Percentiles rank a stretch among this genome's conserved stretches.
Evolutionary conservation across 192 early-diverging fungal species (phyloP).

Genomic region (Obelidium mucronatum): DNA sequence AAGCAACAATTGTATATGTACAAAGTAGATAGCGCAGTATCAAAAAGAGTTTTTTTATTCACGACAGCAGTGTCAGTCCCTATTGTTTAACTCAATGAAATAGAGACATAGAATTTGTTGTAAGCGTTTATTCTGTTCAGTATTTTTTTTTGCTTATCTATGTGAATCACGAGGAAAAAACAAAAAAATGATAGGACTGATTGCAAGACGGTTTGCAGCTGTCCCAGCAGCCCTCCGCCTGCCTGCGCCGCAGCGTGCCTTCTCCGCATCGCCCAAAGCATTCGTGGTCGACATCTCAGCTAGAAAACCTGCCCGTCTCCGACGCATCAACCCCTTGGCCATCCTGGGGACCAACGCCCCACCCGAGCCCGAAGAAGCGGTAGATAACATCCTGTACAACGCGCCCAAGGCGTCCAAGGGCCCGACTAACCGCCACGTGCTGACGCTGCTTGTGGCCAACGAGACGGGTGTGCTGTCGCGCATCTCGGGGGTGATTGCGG

Average conservation of each 20-base stretch:
- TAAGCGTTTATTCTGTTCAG: too few species aligned
- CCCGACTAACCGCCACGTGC: conserved; percentile 81
- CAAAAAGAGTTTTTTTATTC: too few species aligned
- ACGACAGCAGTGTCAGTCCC: too few species aligned
- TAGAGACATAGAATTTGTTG: too few species aligned
- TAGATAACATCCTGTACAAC: conserved; percentile 97
- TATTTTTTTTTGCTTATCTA: too few species aligned
- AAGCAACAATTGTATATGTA: too few species aligned
- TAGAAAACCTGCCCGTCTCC: neutral
- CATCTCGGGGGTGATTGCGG: conserved; percentile 80
- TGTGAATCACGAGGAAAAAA: too few species aligned
- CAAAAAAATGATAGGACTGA: too few species aligned
- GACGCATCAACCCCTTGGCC: conserved; percentile 16
- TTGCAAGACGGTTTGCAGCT: too few species aligned
- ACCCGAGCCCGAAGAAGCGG: conserved; percentile 90
- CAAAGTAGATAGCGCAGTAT: too few species aligned
- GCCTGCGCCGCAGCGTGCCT: neutral
- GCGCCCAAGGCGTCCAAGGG: conserved; percentile 65
- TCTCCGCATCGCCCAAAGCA: neutral
- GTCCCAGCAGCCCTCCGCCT: too few species aligned
- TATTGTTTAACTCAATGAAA: too few species aligned
- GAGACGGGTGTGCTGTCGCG: conserved; percentile 62
- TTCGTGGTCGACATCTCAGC: neutral
- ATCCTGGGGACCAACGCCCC: conserved; percentile 40
- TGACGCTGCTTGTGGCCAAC: conserved; percentile 90